Conservation (phyloP, 106 monocot genomes). For the Apostasia ramifera region DNA sequence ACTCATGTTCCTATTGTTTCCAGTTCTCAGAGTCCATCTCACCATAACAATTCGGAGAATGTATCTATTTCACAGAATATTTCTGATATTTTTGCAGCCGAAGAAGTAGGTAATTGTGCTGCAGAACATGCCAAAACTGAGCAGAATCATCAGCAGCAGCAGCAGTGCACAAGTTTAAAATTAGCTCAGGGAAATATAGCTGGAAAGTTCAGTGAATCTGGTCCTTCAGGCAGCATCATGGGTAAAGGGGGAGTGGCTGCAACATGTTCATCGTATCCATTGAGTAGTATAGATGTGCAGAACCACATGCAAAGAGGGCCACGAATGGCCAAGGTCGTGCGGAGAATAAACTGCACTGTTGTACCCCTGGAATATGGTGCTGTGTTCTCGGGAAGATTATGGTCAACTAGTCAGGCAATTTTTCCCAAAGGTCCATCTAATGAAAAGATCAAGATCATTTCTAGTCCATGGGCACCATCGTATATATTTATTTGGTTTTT, state of each 20-base stretch:
- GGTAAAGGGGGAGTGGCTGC: constrained; percentile 23
- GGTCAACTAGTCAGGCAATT: constrained; percentile 71
- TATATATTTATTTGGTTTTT: background rate
- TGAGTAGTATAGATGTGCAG: constrained; percentile 18
- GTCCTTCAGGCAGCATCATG: background rate
- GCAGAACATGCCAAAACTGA: constrained; percentile 1
- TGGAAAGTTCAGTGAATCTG: constrained; percentile 4
- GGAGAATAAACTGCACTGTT: constrained; percentile 49
- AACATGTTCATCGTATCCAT: constrained; percentile 15
- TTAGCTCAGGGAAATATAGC: constrained; percentile 17
- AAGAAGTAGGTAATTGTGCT: constrained; percentile 13
- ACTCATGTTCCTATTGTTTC: background rate
- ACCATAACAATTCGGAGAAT: background rate
- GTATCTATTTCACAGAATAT: constrained; percentile 3
- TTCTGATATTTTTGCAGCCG: constrained; percentile 10
- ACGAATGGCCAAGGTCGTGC: constrained; percentile 63
- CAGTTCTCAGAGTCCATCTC: constrained; percentile 5
- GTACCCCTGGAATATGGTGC: constrained; percentile 64
- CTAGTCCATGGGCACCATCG: background rate
- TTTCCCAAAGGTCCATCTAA: constrained; percentile 67
- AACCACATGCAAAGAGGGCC: constrained; percentile 51
- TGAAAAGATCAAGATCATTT: background rate
- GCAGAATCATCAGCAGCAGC: constrained; percentile 1
- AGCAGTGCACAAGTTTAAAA: constrained; percentile 10
- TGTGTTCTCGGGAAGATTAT: constrained; percentile 53